Conservation (phyloP, 805 yeast genomes). For the Geotrichum ghanense region DNA sequence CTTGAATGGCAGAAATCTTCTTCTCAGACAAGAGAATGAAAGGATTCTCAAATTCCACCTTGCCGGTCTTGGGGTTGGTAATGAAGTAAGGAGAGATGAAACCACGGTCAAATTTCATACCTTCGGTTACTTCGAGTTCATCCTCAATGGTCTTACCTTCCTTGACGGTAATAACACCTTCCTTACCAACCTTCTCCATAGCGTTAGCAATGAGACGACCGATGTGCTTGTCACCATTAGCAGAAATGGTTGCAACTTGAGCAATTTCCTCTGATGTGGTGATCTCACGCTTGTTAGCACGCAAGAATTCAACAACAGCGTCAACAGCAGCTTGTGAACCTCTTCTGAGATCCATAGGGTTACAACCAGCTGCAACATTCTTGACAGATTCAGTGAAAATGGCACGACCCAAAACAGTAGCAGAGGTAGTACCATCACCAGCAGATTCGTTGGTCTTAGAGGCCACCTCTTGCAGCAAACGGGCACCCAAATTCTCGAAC, state of each 20-base stretch:
- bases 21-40: slow-evolving; percentile 79
- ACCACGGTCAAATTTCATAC: slow-evolving; percentile 97
- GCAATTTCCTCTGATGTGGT: slow-evolving; percentile 92
- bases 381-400: slow-evolving; percentile 91
- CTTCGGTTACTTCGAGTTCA: slow-evolving; percentile 93
- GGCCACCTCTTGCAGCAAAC: slow-evolving; percentile 91
- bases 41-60: slow-evolving; percentile 93
- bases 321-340: slow-evolving; percentile 97
- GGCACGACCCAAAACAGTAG: slow-evolving; percentile 91
- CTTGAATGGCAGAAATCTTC: slow-evolving; percentile 83
- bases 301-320: slow-evolving; percentile 77
- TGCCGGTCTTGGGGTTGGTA: slow-evolving; percentile 82
- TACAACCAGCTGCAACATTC: slow-evolving; percentile 97
- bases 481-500: slow-evolving; percentile 95
- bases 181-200: slow-evolving; percentile 98
- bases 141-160: slow-evolving; percentile 96
- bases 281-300: slow-evolving; percentile 79
- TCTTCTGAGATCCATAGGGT: slow-evolving; percentile 96
- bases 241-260: slow-evolving; percentile 96
- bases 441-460: slow-evolving; percentile 95
- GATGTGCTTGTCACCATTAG: slow-evolving; percentile 90
- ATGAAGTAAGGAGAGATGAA: slow-evolving; percentile 94
- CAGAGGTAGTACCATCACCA: slow-evolving; percentile 98
- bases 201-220: slow-evolving; percentile 88
- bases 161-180: slow-evolving; percentile 96